A percentile compares a stretch with the other conserved stretches of the same genome.
phyloP scores from a whole-genome alignment of 2,329 filamentous ascomycete species.

The Bertia moriformis region DNA sequence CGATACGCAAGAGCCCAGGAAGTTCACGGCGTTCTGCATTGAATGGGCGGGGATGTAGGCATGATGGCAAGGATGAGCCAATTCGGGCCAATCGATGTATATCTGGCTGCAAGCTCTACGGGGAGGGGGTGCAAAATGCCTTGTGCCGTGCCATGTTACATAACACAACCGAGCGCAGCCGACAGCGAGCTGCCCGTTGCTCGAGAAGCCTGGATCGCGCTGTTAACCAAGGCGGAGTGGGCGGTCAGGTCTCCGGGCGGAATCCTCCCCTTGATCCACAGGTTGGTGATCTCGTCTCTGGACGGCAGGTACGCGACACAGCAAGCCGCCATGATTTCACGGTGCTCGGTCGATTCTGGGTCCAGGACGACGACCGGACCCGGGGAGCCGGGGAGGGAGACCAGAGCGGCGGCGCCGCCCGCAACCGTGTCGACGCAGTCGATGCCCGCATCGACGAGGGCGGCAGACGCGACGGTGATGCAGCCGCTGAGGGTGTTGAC shows the following conservation, averaged over 20 bases:
- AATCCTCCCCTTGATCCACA: slow-evolving; percentile 77
- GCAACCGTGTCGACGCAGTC: slow-evolving; percentile 85
- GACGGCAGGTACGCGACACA: slow-evolving; percentile 78
- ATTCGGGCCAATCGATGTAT: too few relatives aligned
- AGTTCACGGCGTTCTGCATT: not conserved
- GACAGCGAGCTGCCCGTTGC: too few relatives aligned
- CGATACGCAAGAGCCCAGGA: not conserved
- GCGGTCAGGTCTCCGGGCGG: too few relatives aligned
- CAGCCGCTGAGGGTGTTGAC: slow-evolving; percentile 86
- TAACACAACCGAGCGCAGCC: too few relatives aligned
- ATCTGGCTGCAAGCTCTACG: too few relatives aligned
- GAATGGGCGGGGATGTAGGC: not conserved
- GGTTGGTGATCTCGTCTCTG: slow-evolving; percentile 80
- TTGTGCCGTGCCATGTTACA: too few relatives aligned
- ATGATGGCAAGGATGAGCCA: too few relatives aligned
- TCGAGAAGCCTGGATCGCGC: too few relatives aligned
- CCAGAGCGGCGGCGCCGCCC: slow-evolving; percentile 75
- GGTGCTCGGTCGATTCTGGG: slow-evolving; percentile 68
- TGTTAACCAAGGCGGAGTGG: too few relatives aligned
- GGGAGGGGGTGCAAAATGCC: too few relatives aligned
- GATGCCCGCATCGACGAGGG: slow-evolving; percentile 85
- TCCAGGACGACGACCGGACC: slow-evolving; percentile 52
- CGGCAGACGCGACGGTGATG: slow-evolving; percentile 84
- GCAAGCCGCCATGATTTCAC: slow-evolving; percentile 64
- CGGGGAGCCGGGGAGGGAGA: slow-evolving; percentile 24